Evolutionary conservation across 257 asterid genomes (phyloP), one percentile per base, ranked within the genome.

Genomic region (Striga asiatica): DNA sequence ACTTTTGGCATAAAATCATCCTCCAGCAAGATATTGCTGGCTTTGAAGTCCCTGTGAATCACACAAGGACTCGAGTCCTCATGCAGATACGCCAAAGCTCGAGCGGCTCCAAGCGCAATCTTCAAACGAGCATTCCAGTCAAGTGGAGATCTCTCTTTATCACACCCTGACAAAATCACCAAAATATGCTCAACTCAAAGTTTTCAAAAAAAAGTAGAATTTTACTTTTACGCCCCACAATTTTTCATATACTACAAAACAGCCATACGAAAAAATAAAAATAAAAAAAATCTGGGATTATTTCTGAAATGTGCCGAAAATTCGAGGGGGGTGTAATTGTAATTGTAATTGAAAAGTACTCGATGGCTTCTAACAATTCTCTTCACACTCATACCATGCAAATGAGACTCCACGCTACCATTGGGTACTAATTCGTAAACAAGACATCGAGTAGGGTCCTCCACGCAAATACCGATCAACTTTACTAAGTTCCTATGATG

Each of bases 11-110:
- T 88, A 60, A 72, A 84, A 61, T 88, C 91, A 23, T 76, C 77
- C 70, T 91, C 98, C 50, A 91, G 62, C 60, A 91, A 74, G 64
- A 91, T 91, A 73, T 91, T 91, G 81, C 98, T 91, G 49, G 95
- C 81, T 75, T 88, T 88, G 81, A 88, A 88, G 72, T 84, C 97
- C 70, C 93, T 71, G 72, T 91, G 95, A 60, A 87, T 91, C 72
- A 91, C 97, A 23, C 88, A 94, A 1, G 98, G 98, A 67, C 83
- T 84, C 20, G 98, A 91, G 68, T 91, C 98, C 73, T 91, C 98
- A 8, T 91, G 98, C 73, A 91, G 73, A 73, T 91, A 91, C 29
- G 97, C 88, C 53, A 91, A 75, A 64, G 84, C 98, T 48, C 98
- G 81, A 68, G 97, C 98, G 51, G 98, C 83, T 47, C 97, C 98